These are phyloP conservation scores for Eutrema salsugineum DNA, from an alignment of 441 rosid species.

Conservation along the genomic window DNA sequence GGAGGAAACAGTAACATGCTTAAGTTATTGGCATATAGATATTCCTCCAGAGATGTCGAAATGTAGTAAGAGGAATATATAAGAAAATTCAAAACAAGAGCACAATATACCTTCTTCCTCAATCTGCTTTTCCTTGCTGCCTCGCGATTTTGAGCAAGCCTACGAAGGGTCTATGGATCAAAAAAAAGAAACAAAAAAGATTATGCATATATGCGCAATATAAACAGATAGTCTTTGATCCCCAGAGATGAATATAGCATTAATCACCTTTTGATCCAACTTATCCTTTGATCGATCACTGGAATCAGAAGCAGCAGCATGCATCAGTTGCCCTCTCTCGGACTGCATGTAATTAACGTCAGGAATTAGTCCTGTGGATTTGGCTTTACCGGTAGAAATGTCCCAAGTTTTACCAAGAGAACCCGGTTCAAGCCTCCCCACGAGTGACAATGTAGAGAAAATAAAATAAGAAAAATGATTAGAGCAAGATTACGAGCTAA, in stretches of 20 bases:
- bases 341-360: constrained; percentile 45
- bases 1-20: background rate
- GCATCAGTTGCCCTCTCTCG: constrained; percentile 50
- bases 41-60: background rate
- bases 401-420: constrained; percentile 18
- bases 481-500: constrained; percentile 24
- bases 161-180: constrained; percentile 75
- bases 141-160: constrained; percentile 99
- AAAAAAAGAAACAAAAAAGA: background rate
- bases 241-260: background rate
- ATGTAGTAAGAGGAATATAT: background rate
- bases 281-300: constrained; percentile 87
- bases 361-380: constrained; percentile 6
- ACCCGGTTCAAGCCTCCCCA: constrained; percentile 19
- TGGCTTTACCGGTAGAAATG: constrained; percentile 14
- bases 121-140: constrained; percentile 98
- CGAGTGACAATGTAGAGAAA: constrained; percentile 26
- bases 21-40: background rate
- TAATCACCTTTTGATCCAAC: constrained; percentile 70
- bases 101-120: constrained; percentile 68
- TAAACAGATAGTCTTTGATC: background rate
- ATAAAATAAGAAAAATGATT: background rate
- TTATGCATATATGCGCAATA: constrained; percentile 17
- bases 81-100: background rate
- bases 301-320: constrained; percentile 58